phyloP scores from a whole-genome alignment of 495 filamentous ascomycete genomes.

The Xeromyces bisporus region DNA sequence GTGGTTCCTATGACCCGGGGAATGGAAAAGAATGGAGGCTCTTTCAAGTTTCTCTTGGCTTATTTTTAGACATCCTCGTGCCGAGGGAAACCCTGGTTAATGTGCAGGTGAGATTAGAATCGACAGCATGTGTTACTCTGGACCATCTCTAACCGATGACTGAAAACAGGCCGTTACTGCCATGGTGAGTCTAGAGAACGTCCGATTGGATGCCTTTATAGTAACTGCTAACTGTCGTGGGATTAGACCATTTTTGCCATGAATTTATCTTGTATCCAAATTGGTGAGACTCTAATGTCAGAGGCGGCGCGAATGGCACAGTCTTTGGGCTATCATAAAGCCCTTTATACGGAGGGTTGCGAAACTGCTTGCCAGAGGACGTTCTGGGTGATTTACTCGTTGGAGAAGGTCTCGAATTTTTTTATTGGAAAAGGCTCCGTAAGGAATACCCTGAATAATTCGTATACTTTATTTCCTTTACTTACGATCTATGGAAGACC shows the following conservation, averaged over 20 bases:
- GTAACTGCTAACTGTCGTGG: background rate
- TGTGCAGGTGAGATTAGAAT: constrained; percentile 6
- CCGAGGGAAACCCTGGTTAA: constrained; percentile 10
- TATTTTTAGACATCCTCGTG: constrained; percentile 10
- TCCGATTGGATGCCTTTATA: too few species aligned
- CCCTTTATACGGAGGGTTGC: constrained; percentile 2
- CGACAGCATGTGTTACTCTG: background rate
- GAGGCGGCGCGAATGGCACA: constrained; percentile 17
- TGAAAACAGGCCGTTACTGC: constrained; percentile 5
- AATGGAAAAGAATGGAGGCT: constrained; percentile 18
- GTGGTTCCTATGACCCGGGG: constrained; percentile 17
- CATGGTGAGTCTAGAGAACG: constrained; percentile 1
- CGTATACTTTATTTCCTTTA: too few species aligned
- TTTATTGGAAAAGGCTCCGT: constrained; percentile 15
- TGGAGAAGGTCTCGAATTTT: constrained; percentile 19
- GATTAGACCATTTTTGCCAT: constrained; percentile 12
- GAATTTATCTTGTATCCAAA: constrained; percentile 16
- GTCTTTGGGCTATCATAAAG: constrained; percentile 10
- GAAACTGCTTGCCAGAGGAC: constrained; percentile 8
- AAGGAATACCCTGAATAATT: constrained; percentile 3
- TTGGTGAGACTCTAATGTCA: constrained; percentile 14
- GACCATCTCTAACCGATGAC: background rate
- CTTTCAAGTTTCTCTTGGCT: constrained; percentile 12
- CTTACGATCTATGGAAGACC: background rate
- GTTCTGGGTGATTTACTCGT: constrained; percentile 22